phyloP scores from a whole-genome alignment of 225 moss, liverwort and hornwort species.

The Polytrichum formosum region DNA sequence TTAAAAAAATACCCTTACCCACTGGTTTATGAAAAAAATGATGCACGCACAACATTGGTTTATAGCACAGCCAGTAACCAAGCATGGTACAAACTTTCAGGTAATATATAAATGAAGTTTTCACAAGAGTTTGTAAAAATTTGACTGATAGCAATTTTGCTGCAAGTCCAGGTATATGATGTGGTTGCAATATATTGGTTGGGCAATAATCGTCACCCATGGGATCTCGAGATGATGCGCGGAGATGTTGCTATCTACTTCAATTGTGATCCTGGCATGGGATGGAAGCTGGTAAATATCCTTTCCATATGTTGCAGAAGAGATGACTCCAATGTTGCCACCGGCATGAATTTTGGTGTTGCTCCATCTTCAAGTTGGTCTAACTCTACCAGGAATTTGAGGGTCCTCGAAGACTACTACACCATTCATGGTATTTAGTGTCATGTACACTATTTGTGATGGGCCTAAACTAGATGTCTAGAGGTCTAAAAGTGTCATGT shows the following conservation, averaged over 20 bases:
- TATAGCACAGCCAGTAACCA: not conserved
- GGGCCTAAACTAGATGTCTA: no score
- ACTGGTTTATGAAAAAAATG: not conserved
- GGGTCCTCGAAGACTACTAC: no score
- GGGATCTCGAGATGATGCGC: conserved; percentile 32
- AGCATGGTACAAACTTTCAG: not conserved
- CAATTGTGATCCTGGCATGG: conserved; percentile 60
- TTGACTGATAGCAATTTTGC: not conserved
- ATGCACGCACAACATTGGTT: no score
- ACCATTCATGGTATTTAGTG: no score
- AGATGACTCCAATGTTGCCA: not conserved
- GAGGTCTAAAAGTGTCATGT: no score
- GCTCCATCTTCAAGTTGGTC: no score
- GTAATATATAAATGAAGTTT: no score
- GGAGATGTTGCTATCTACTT: conserved; percentile 58
- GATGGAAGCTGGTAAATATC: conserved; percentile 52
- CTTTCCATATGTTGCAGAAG: not conserved
- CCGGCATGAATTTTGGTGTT: not conserved
- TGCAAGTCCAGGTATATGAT: conserved; percentile 47
- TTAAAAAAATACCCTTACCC: no score
- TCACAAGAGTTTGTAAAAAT: no score
- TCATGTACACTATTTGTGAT: no score
- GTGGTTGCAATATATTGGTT: conserved; percentile 51
- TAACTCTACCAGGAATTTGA: no score
- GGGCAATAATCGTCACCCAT: conserved; percentile 49